A percentile compares a stretch with the other conserved stretches of the same genome.
Conservation (phyloP, 1,284 basidiomycete genomes). For the Anthracocystis setariae region DNA sequence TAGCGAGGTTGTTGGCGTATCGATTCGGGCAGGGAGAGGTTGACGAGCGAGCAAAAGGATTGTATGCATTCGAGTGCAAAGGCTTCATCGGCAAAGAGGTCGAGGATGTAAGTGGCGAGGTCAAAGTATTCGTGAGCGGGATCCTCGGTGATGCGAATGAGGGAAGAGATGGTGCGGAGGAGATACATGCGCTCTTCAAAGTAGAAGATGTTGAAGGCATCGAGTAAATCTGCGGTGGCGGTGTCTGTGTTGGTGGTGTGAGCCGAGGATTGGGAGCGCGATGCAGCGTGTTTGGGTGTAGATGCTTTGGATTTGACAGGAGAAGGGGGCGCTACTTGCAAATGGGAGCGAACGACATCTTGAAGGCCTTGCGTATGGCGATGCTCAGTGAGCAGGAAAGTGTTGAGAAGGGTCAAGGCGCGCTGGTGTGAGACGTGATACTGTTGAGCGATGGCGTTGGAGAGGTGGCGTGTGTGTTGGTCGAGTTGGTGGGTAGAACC, state of each 20-base stretch:
- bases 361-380: constrained; percentile 69
- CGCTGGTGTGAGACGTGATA: constrained; percentile 81
- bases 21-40: constrained; percentile 70
- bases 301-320: constrained; percentile 16
- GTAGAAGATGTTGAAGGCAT: constrained; percentile 81
- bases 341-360: constrained; percentile 13
- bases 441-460: constrained; percentile 76
- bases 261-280: constrained; percentile 2
- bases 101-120: constrained; percentile 73
- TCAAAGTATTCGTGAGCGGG: constrained; percentile 72
- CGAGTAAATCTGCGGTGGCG: constrained; percentile 70
- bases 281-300: constrained; percentile 4
- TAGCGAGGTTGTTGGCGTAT: constrained; percentile 73
- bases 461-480: constrained; percentile 74
- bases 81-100: constrained; percentile 73
- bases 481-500: constrained; percentile 75
- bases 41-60: constrained; percentile 71
- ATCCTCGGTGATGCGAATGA: constrained; percentile 74
- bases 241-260: constrained; percentile 8
- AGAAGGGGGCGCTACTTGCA: constrained; percentile 16
- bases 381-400: constrained; percentile 82
- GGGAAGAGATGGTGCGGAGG: constrained; percentile 70
- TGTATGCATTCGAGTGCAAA: constrained; percentile 74
- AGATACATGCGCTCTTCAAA: constrained; percentile 79
- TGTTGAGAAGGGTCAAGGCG: constrained; percentile 77